Evolutionary conservation across 176 grass and related monocot genomes (phyloP).

Genomic region (Urochloa ruziziensis): DNA sequence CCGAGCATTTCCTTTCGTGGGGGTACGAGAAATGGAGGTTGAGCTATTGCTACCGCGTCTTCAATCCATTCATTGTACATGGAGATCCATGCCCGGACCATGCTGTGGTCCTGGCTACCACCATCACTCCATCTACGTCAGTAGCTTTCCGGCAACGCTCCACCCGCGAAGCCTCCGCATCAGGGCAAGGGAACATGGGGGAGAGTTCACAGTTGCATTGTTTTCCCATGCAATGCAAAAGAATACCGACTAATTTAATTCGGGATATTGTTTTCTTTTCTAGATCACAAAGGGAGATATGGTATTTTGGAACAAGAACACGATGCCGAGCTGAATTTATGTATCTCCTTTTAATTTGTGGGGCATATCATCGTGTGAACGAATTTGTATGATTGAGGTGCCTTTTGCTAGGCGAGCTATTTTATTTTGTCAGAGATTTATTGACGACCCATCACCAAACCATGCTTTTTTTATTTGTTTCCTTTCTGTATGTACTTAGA

Average conservation of each 20-base stretch:
- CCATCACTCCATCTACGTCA: neutral
- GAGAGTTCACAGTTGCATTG: neutral
- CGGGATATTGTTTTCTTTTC: neutral
- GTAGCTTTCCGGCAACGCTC: neutral
- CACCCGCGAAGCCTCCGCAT: constrained; percentile 22
- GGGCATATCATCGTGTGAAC: neutral
- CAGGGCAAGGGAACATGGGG: neutral
- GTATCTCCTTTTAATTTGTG: neutral
- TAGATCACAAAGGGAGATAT: neutral
- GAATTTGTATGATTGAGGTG: neutral
- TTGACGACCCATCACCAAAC: neutral
- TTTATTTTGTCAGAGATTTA: neutral
- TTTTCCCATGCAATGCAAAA: neutral
- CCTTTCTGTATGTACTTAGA: neutral
- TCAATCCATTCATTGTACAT: neutral
- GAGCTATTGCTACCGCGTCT: too few relatives aligned
- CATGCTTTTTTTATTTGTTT: neutral
- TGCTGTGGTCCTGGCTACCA: neutral
- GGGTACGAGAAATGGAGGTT: too few relatives aligned
- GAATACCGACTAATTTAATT: neutral
- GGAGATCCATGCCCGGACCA: neutral
- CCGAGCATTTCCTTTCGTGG: too few relatives aligned
- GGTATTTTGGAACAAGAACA: neutral
- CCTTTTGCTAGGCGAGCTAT: neutral
- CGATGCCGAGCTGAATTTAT: neutral